These are phyloP conservation scores for Herpotrichia juniperi DNA, from an alignment of 2,329 filamentous ascomycete genomes.

Conservation along the genomic window DNA sequence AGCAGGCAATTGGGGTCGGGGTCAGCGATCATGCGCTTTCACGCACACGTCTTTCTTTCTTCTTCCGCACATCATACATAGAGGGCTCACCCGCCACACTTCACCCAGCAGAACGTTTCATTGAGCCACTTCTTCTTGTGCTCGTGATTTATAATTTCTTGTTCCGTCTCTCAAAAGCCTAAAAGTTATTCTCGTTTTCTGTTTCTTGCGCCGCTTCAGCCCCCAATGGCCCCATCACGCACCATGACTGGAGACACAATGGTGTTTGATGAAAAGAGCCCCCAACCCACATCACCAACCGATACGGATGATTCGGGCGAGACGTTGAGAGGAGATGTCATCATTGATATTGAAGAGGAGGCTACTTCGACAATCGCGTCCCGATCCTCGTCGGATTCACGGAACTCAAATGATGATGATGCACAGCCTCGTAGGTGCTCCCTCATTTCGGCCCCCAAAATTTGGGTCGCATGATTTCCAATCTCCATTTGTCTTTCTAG, in stretches of 20 bases:
- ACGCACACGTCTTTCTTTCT: conserved; percentile 10
- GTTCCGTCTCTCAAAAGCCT: conserved; percentile 1
- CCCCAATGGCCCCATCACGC: conserved; percentile 35
- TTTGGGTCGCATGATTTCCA: background rate
- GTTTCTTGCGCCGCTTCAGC: background rate
- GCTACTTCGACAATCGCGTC: conserved; percentile 14
- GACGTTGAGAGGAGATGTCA: conserved; percentile 36
- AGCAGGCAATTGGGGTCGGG: conserved; percentile 15
- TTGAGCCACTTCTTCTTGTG: conserved; percentile 8
- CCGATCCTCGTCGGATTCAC: conserved; percentile 16
- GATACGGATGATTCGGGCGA: conserved; percentile 26
- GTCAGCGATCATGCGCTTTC: conserved; percentile 9
- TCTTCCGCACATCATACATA: conserved; percentile 25
- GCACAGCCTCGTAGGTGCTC: conserved; percentile 42
- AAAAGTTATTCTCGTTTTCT: conserved; percentile 2
- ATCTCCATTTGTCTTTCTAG: too few species aligned
- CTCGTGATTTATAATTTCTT: conserved; percentile 9
- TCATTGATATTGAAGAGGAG: conserved; percentile 37
- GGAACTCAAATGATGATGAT: conserved; percentile 22
- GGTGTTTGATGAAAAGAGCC: conserved; percentile 26
- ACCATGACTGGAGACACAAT: conserved; percentile 39
- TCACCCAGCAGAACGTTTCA: conserved; percentile 14
- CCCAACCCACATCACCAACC: conserved; percentile 35
- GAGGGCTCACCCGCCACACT: conserved; percentile 31
- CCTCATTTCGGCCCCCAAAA: conserved; percentile 21